These are phyloP conservation scores for sweet orange (Citrus sinensis) DNA, from an alignment of 345 rosid genomes.

Conservation along the genomic window DNA sequence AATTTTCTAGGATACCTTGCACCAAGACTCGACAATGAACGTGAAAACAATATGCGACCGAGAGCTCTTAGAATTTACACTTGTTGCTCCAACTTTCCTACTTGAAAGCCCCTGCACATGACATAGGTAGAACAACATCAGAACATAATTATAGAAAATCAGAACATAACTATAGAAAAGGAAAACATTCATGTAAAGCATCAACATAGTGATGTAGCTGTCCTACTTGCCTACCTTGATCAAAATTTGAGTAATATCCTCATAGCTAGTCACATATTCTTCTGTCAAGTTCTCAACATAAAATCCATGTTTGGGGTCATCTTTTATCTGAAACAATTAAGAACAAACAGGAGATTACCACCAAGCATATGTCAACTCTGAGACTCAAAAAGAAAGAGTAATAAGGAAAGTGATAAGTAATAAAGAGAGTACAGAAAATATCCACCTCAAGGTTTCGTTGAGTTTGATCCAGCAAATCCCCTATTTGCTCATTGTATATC, in stretches of 20 bases:
- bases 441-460: slow-evolving; percentile 89
- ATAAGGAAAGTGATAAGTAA: not conserved
- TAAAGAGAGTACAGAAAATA: not conserved
- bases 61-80: slow-evolving; percentile 91
- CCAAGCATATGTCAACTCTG: not conserved
- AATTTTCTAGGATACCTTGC: slow-evolving; percentile 49
- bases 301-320: slow-evolving; percentile 75
- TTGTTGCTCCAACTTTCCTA: slow-evolving; percentile 95
- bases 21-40: slow-evolving; percentile 69
- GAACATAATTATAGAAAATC: not conserved
- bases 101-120: slow-evolving; percentile 77
- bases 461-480: slow-evolving; percentile 88
- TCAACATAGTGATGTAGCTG: not conserved
- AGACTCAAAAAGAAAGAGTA: not conserved
- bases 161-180: not conserved
- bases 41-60: slow-evolving; percentile 86
- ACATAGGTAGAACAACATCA: not conserved
- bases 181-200: not conserved
- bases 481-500: slow-evolving; percentile 89
- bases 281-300: slow-evolving; percentile 83
- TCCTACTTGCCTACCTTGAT: slow-evolving; percentile 61
- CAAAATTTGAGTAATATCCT: slow-evolving; percentile 76
- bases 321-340: slow-evolving; percentile 57
- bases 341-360: not conserved
- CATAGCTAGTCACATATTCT: slow-evolving; percentile 81